A percentile compares a stretch with the other conserved stretches of the same genome.
These are phyloP conservation scores for Physaria fendleri DNA, from an alignment of 345 rosid genomes.

Conservation along the genomic window DNA sequence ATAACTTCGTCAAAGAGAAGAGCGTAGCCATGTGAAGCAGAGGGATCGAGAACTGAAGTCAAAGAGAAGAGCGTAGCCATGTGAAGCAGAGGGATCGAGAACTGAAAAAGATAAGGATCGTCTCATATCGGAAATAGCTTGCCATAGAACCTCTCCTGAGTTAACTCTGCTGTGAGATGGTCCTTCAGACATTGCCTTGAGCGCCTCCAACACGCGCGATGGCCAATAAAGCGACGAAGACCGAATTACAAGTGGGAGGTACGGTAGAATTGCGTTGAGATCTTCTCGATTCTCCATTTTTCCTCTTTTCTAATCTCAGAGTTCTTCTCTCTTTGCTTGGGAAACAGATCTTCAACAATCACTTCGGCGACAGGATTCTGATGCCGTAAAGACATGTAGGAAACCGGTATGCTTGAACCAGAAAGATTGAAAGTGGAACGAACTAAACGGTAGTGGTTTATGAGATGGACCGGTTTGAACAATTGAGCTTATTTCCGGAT, in stretches of 20 bases:
- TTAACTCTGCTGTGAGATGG: conserved; percentile 50
- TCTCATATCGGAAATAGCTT: conserved; percentile 51
- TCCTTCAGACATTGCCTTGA: conserved; percentile 56
- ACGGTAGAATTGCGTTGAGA: conserved; percentile 45
- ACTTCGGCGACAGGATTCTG: conserved; percentile 11
- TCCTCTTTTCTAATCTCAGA: background rate
- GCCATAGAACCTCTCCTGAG: conserved; percentile 57
- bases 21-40: conserved; percentile 47
- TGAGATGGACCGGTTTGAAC: background rate
- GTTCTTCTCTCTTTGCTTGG: background rate
- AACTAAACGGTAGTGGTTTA: background rate
- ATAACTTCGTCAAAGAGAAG: conserved; percentile 66
- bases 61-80: conserved; percentile 59
- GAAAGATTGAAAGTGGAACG: background rate
- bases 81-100: conserved; percentile 39
- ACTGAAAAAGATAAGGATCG: conserved; percentile 38
- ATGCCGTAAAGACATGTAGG: conserved; percentile 9
- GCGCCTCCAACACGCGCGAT: conserved; percentile 48
- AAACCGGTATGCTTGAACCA: background rate
- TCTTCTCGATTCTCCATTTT: conserved; percentile 59
- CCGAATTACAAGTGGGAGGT: conserved; percentile 43
- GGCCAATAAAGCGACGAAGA: conserved; percentile 65
- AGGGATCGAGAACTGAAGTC: conserved; percentile 39
- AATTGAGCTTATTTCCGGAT: background rate
- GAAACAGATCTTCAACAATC: background rate